A percentile compares a stretch with the other conserved stretches of the same genome.
phyloP scores from a whole-genome alignment of 2,329 filamentous ascomycete species.

The Verticillium isaacii region DNA sequence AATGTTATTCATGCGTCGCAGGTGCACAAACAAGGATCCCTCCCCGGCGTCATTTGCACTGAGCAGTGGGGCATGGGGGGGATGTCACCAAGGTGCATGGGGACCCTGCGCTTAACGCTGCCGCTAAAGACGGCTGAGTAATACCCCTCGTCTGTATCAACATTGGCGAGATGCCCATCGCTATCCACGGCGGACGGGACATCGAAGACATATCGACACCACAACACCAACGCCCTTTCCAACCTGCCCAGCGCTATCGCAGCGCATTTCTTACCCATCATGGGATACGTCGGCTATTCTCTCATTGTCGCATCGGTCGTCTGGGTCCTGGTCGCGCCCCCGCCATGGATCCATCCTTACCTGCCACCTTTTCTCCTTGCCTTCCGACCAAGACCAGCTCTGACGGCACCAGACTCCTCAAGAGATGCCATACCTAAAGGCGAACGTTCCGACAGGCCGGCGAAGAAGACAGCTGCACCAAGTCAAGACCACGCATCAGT shows the following conservation, averaged over 20 bases:
- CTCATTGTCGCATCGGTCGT: conserved; percentile 57
- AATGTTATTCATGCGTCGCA: neutral
- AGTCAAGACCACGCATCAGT: conserved; percentile 26
- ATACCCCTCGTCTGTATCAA: neutral
- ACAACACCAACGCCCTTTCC: neutral
- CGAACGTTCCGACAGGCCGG: neutral
- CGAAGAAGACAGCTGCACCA: neutral
- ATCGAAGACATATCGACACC: neutral
- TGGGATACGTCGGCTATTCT: conserved; percentile 57
- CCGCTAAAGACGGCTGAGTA: neutral
- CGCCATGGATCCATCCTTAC: conserved; percentile 41
- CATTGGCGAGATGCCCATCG: neutral
- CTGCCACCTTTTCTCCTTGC: conserved; percentile 33
- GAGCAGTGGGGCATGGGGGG: neutral
- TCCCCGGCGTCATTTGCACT: neutral
- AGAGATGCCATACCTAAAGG: neutral
- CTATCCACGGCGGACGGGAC: neutral
- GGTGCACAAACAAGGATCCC: neutral
- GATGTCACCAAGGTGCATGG: neutral
- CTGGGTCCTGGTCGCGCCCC: conserved; percentile 50
- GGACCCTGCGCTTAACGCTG: neutral
- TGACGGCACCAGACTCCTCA: neutral
- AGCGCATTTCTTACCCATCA: conserved; percentile 19
- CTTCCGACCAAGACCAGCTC: neutral
- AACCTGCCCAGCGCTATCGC: neutral